Conservation (phyloP, 1,139 yeast genomes). For the Meyerozyma carpophila region DNA sequence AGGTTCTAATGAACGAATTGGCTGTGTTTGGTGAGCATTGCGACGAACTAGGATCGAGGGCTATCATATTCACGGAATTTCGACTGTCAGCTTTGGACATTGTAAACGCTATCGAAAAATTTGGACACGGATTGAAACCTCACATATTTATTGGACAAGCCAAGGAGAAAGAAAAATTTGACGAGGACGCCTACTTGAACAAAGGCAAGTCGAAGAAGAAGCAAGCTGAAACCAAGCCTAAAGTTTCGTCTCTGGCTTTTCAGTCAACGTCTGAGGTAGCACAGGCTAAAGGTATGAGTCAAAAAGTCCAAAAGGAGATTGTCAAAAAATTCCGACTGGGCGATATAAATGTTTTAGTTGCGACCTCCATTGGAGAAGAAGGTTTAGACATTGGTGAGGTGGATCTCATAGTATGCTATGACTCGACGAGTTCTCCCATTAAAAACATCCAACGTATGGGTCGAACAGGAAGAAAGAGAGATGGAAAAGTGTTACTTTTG, state of each 20-base stretch:
- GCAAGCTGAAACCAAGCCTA: slow-evolving; percentile 9
- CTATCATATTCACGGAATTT: slow-evolving; percentile 80
- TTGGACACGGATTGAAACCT: slow-evolving; percentile 44
- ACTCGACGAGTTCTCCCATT: slow-evolving; percentile 89
- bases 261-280: slow-evolving; percentile 48
- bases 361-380: slow-evolving; percentile 98
- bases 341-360: slow-evolving; percentile 71
- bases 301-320: slow-evolving; percentile 65
- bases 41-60: slow-evolving; percentile 49
- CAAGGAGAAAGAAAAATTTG: slow-evolving; percentile 54
- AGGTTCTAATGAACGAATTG: slow-evolving; percentile 53
- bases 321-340: slow-evolving; percentile 72
- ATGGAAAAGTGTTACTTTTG: slow-evolving; percentile 76
- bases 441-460: slow-evolving; percentile 96
- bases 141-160: slow-evolving; percentile 91
- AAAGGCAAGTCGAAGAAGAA: slow-evolving; percentile 32
- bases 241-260: slow-evolving; percentile 4
- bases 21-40: slow-evolving; percentile 44
- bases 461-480: slow-evolving; percentile 92
- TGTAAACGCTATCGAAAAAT: slow-evolving; percentile 55
- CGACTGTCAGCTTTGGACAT: slow-evolving; percentile 89
- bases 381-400: slow-evolving; percentile 98
- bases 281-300: slow-evolving; percentile 60
- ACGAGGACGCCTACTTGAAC: slow-evolving; percentile 42
- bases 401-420: slow-evolving; percentile 87